Evolutionary conservation across 139 green algal genomes (phyloP), one percentile per base, ranked within the genome.

Genomic region (Microglena sp.): DNA sequence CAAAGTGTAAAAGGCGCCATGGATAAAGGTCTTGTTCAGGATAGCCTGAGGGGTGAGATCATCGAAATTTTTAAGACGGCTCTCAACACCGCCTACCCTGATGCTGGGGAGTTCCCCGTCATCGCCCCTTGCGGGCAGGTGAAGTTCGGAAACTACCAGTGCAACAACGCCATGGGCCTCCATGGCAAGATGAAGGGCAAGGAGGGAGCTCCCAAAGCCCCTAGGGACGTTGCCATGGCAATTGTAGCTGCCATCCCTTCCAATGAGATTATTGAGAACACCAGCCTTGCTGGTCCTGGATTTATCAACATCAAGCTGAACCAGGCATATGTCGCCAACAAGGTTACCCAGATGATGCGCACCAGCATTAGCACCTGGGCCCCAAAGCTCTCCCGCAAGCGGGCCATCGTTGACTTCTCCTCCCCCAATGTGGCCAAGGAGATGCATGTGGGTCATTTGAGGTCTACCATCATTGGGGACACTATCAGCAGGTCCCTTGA

Each of bases 351-450:
- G 32, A 53, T 53, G 30, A 82, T 89, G 66, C 55, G 87, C 67
- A 55, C 33, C 4, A 33, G 78, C 50, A 55, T 66, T 6, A 58
- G 81, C 46, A 45, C 15, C 11, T 56, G 30, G 8, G 64, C 64
- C 3, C 66, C 66, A 22, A 66, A 44, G 30, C 58, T 73, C n/a
- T 29, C 33, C 4, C 21, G 61, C 57, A 74, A 68, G 63, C 66
- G 67, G 4, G 87, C 90, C 2, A 64, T 99, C 4, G 84, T 99
- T 0, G 94, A 99, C 75, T 99, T 98, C 64, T 93, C 81, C 29
- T 94, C 86, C 15, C 94, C 94, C 35, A 99, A 99, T 73, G 95
- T 99, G 27, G 94, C 94, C 62, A 99, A 99, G 83, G 94, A 98
- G 82, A 97, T 97, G 91, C 94, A 99, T 61, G 94, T 99, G 45